Evolutionary conservation across 2,329 filamentous ascomycete species (phyloP).

Genomic region (Orbilia oligospora): DNA sequence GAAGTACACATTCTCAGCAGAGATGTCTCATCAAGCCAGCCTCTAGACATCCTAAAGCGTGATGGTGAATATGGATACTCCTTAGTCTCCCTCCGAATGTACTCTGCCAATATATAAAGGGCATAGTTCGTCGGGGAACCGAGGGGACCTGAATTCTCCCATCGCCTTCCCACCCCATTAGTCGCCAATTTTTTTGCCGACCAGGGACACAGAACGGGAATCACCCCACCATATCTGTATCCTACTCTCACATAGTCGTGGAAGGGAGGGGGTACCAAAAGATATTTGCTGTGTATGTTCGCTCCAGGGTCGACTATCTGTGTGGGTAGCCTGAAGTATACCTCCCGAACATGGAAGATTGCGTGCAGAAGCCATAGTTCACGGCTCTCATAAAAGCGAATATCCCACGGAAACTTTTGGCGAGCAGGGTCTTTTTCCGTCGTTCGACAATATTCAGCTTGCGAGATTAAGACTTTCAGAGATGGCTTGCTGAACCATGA

Average conservation of each 20-base stretch:
- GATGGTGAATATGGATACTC: constrained; percentile 36
- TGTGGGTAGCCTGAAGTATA: not conserved
- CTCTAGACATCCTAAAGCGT: not conserved
- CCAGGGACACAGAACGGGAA: constrained; percentile 7
- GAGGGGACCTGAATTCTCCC: constrained; percentile 8
- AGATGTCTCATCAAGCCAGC: not conserved
- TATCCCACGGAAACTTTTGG: not conserved
- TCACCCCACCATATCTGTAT: too few species aligned
- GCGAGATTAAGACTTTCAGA: not conserved
- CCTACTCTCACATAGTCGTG: constrained; percentile 4
- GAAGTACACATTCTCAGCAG: constrained; percentile 14
- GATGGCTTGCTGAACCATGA: not conserved
- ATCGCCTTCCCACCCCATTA: not conserved
- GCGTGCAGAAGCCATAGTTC: constrained; percentile 33
- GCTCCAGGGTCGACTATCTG: too few species aligned
- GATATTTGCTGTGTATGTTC: not conserved
- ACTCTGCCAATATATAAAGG: constrained; percentile 21
- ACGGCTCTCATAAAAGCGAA: constrained; percentile 39
- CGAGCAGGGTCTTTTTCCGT: not conserved
- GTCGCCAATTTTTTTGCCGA: constrained; percentile 26
- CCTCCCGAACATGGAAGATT: constrained; percentile 31
- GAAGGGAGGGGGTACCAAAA: constrained; percentile 11
- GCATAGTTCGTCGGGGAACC: constrained; percentile 33
- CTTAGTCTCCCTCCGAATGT: constrained; percentile 13
- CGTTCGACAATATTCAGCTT: constrained; percentile 20